Evolutionary conservation across 129 eudicot genomes (phyloP).

Genomic region (Flaveria brownii): DNA sequence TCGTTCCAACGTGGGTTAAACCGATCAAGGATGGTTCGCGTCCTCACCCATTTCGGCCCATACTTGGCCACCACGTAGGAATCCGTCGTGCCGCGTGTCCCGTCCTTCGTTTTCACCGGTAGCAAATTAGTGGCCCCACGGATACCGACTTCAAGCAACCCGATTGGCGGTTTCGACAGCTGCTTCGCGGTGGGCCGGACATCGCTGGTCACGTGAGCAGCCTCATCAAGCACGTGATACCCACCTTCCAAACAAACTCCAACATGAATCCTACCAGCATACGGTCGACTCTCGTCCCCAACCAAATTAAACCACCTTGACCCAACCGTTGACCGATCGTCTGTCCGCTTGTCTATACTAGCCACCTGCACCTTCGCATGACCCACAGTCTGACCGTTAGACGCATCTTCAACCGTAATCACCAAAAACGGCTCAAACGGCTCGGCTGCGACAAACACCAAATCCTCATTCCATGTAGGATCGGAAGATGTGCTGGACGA

Average conservation of each 20-base stretch:
- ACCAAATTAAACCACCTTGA: constrained; percentile 83
- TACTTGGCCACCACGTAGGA: constrained; percentile 87
- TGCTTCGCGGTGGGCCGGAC: constrained; percentile 74
- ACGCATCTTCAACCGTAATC: constrained; percentile 70
- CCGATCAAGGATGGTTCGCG: constrained; percentile 78
- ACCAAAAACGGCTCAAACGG: constrained; percentile 92
- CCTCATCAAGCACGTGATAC: constrained; percentile 95
- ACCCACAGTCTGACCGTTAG: constrained; percentile 61
- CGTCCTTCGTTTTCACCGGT: constrained; percentile 86
- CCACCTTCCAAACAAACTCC: constrained; percentile 87
- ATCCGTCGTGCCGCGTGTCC: constrained; percentile 82
- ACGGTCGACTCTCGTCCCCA: constrained; percentile 54
- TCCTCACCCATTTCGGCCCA: constrained; percentile 95
- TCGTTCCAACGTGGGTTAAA: constrained; percentile 94
- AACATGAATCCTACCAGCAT: constrained; percentile 85
- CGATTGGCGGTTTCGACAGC: constrained; percentile 67
- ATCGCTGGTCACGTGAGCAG: constrained; percentile 84
- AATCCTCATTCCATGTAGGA: constrained; percentile 93
- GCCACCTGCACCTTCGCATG: constrained; percentile 68
- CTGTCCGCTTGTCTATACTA: constrained; percentile 68
- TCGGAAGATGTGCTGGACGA: constrained; percentile 46
- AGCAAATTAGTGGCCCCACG: constrained; percentile 69
- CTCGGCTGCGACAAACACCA: constrained; percentile 89
- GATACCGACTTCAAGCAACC: constrained; percentile 82
- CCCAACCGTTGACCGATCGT: constrained; percentile 66